Evolutionary conservation across 2,329 filamentous ascomycete species (phyloP).

Genomic region (Scopulariopsis brevicaulis): DNA sequence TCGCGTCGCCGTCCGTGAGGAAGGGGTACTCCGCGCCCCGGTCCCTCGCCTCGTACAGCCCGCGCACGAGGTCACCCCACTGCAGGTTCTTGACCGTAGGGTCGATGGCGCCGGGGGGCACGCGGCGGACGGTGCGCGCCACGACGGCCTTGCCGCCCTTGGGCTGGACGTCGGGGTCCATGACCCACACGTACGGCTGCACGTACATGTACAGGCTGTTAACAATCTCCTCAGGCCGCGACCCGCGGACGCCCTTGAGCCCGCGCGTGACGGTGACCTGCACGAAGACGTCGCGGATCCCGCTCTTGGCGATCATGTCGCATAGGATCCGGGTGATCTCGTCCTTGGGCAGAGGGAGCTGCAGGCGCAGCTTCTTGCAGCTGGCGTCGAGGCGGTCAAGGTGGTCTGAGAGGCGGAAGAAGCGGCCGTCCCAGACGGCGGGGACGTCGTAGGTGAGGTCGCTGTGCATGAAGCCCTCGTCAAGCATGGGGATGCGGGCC

Average conservation of each 20-base stretch:
- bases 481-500: constrained; percentile 35
- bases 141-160: constrained; percentile 28
- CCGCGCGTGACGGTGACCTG: constrained; percentile 39
- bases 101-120: constrained; percentile 32
- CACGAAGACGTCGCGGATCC: constrained; percentile 36
- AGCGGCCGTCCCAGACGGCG: constrained; percentile 36
- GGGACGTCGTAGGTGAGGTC: constrained; percentile 41
- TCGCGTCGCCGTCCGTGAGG: constrained; percentile 34
- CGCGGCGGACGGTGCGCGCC: constrained; percentile 29
- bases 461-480: constrained; percentile 40
- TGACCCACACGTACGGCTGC: constrained; percentile 36
- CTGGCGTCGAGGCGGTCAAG: constrained; percentile 27
- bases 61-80: constrained; percentile 35
- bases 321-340: constrained; percentile 25
- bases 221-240: constrained; percentile 17
- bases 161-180: constrained; percentile 30
- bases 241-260: constrained; percentile 25
- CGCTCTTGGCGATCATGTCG: constrained; percentile 32
- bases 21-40: constrained; percentile 34
- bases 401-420: constrained; percentile 39
- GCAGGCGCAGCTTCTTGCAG: constrained; percentile 31
- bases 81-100: constrained; percentile 40
- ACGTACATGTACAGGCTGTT: constrained; percentile 36
- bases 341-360: constrained; percentile 25
- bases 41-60: constrained; percentile 32